These are phyloP conservation scores for Salix viminalis DNA, from an alignment of 345 rosid species.

Conservation along the genomic window DNA sequence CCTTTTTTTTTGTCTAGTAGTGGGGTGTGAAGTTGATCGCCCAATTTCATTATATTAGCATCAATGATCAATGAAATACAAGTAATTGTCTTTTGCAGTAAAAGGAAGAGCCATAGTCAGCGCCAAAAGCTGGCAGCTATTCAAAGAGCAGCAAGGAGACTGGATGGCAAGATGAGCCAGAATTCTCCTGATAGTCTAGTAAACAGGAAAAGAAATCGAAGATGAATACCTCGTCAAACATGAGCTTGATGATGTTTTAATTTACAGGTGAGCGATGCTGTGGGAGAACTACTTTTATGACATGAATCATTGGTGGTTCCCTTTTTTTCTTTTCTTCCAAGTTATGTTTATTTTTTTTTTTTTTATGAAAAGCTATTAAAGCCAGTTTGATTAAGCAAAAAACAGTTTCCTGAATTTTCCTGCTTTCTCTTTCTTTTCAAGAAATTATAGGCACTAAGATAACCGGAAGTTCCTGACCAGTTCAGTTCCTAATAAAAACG, in stretches of 20 bases:
- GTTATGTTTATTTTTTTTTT: not conserved
- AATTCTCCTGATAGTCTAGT: constrained; percentile 26
- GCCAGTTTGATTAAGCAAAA: not conserved
- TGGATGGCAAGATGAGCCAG: constrained; percentile 47
- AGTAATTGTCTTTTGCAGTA: constrained; percentile 28
- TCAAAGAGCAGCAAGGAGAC: constrained; percentile 53
- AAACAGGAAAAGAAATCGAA: constrained; percentile 40
- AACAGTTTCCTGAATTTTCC: not conserved
- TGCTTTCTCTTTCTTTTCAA: not conserved
- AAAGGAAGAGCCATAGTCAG: constrained; percentile 47
- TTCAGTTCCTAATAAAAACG: not conserved
- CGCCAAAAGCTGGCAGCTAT: constrained; percentile 52
- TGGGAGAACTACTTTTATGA: not conserved
- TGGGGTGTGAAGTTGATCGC: not conserved
- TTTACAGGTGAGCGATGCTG: constrained; percentile 3
- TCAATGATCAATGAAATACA: not conserved
- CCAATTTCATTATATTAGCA: not conserved
- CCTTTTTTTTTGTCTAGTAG: not conserved
- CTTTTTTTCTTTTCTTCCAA: not conserved
- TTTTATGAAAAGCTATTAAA: not conserved
- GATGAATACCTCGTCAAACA: constrained; percentile 21
- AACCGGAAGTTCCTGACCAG: not conserved
- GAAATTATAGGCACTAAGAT: not conserved
- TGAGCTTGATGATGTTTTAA: not conserved
- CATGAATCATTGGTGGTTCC: no score